These are phyloP conservation scores for Echinochloa phyllopogon DNA, from an alignment of 176 grass and related monocot species.

Conservation along the genomic window DNA sequence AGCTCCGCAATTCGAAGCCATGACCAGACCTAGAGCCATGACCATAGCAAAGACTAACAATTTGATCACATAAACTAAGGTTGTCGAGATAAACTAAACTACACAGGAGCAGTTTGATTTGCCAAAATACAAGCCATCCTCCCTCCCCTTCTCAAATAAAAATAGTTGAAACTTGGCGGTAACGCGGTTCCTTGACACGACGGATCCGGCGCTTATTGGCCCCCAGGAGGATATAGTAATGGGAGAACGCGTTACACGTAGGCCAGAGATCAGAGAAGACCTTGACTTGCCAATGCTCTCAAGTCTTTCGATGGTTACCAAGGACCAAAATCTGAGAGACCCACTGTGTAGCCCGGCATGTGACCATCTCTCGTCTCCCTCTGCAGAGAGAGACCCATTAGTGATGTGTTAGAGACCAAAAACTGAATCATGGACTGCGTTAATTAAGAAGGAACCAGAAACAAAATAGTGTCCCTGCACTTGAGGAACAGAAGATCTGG, in stretches of 20 bases:
- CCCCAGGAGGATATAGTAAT: not conserved
- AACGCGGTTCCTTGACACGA: slow-evolving; percentile 53
- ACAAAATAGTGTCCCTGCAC: not conserved
- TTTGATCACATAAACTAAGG: slow-evolving; percentile 20
- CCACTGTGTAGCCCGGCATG: slow-evolving; percentile 30
- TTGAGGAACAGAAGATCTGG: slow-evolving; percentile 35
- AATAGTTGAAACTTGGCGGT: not conserved
- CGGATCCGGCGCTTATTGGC: slow-evolving; percentile 5
- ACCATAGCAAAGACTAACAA: not conserved
- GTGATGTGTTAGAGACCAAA: not conserved
- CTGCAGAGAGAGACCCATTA: not conserved
- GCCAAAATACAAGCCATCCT: not conserved
- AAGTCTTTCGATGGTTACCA: slow-evolving; percentile 12
- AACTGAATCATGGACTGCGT: not conserved
- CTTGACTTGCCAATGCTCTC: slow-evolving; percentile 40
- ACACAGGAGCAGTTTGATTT: slow-evolving; percentile 14
- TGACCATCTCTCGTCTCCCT: not conserved
- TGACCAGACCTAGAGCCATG: slow-evolving; percentile 15
- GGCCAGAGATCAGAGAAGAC: slow-evolving; percentile 25
- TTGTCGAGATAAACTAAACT: not conserved
- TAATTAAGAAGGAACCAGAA: not conserved
- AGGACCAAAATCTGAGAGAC: not conserved
- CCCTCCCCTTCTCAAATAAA: not conserved
- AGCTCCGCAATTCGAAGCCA: slow-evolving; percentile 4
- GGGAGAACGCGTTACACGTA: slow-evolving; percentile 59